Evolutionary conservation across 2,329 filamentous ascomycete species (phyloP), one percentile per base, ranked within the genome.

Genomic region (Xylariaceae sp.): DNA sequence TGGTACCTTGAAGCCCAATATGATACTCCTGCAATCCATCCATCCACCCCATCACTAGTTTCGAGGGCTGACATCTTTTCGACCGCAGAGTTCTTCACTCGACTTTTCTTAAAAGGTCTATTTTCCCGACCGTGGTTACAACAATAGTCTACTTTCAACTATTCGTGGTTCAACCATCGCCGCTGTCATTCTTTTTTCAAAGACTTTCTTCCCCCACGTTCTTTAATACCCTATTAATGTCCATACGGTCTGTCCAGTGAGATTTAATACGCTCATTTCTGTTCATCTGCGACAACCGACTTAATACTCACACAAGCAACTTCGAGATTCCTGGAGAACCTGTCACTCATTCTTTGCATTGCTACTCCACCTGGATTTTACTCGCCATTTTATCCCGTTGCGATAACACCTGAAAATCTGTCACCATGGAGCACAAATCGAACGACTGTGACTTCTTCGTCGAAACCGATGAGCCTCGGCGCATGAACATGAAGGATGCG

Each of bases 401-500:
- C 64, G 56, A 60, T 7, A 51, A 37, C 15, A 35, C 37, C 66
- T 69, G 63, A 44, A 9, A 15, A 50, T 56, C 54, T 4, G 64
- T 70, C 76, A 78, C 65, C 68, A 82, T 82, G 79, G 78, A 78
- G 54, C 79, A 76, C 73, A 70, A 63, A 51, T 72, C 73, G 50
- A 70, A 76, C 62, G 72, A 80, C 72, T 76, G 75, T 67, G 77
- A 75, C 59, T 85, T 81, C 73, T 84, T 83, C 69, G 77, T 83
- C 68, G 82, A 84, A 76, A 76, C 77, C 50, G 81, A 84, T 64
- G 80, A 83, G 67, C 74, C 76, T 63, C 73, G 70, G 61, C 84
- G 85, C 64, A 82, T 90, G 67, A 87, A 86, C 64, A 80, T 87
- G 62, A 86, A 88, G 71, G 89, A 94, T 69, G 87, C 90, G 62